Conservation (phyloP, 1,284 basidiomycete species). For the Trichosporon sp. region DNA sequence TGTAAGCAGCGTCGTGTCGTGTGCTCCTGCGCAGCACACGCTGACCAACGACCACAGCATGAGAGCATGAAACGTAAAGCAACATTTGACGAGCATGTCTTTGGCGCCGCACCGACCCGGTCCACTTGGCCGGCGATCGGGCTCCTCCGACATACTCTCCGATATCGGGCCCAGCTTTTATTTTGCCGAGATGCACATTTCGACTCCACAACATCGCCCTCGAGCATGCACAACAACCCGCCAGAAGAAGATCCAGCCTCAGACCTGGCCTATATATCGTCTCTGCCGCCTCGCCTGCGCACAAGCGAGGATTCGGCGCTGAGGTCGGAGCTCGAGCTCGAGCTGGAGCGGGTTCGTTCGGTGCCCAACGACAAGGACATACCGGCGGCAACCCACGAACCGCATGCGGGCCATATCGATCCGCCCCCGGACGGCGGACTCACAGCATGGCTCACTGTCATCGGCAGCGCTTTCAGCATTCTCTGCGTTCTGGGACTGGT, state of each 20-base stretch:
- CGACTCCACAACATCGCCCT: background rate
- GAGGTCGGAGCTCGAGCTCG: background rate
- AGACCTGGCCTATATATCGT: background rate
- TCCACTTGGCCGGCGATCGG: background rate
- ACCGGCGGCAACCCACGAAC: background rate
- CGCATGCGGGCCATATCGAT: slow-evolving; percentile 2
- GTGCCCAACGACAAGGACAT: too few relatives aligned
- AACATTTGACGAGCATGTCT: too few relatives aligned
- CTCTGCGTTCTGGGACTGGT: slow-evolving; percentile 26
- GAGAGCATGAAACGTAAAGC: too few relatives aligned
- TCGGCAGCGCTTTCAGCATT: slow-evolving; percentile 24
- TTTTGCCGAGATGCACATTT: background rate
- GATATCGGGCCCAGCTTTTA: background rate
- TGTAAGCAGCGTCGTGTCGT: too few relatives aligned
- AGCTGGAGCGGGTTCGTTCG: background rate
- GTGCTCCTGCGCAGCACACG: too few relatives aligned
- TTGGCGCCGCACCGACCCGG: too few relatives aligned
- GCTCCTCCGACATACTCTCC: background rate
- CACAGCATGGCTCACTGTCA: slow-evolving; percentile 19
- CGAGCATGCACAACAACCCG: background rate
- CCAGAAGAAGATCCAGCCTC: background rate
- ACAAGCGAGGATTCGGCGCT: background rate
- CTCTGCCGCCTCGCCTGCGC: background rate
- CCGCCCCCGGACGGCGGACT: slow-evolving; percentile 21
- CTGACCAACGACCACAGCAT: too few relatives aligned